Conservation (phyloP, 164 flowering plant genomes). For the Liquidambar formosana region DNA sequence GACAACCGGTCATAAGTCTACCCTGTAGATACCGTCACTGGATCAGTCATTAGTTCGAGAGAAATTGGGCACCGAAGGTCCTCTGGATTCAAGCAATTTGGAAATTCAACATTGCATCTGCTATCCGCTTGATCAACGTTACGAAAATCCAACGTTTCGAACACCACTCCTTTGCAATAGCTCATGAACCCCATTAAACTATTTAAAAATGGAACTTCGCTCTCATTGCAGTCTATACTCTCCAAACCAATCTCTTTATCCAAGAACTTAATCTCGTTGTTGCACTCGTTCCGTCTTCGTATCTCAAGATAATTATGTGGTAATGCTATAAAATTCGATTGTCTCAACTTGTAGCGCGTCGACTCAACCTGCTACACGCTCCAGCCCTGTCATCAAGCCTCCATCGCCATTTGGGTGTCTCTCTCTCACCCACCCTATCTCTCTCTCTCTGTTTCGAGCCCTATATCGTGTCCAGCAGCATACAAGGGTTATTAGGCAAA, state of each 20-base stretch:
- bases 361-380: too few species aligned
- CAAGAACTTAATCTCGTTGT: slow-evolving; percentile 65
- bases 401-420: too few species aligned
- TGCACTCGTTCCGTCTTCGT: slow-evolving; percentile 58
- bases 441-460: too few species aligned
- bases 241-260: slow-evolving; percentile 48
- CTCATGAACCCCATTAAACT: slow-evolving; percentile 56
- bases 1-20: slow-evolving; percentile 46
- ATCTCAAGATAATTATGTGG: slow-evolving; percentile 51
- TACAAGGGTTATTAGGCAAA: too few species aligned
- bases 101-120: slow-evolving; percentile 11
- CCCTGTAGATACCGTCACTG: slow-evolving; percentile 45
- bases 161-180: slow-evolving; percentile 61
- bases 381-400: too few species aligned
- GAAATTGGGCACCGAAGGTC: slow-evolving; percentile 53
- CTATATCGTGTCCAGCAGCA: too few species aligned
- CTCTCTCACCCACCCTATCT: too few species aligned
- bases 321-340: too few species aligned
- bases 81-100: slow-evolving; percentile 31
- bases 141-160: slow-evolving; percentile 32
- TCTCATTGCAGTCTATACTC: slow-evolving; percentile 29
- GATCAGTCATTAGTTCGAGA: slow-evolving; percentile 48
- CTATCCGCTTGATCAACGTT: slow-evolving; percentile 7
- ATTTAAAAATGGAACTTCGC: slow-evolving; percentile 43
- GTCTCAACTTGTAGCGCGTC: too few species aligned